A percentile compares a stretch with the other conserved stretches of the same genome.
These are phyloP conservation scores for Anisodus acutangulus DNA, from an alignment of 257 asterid genomes.

Conservation along the genomic window DNA sequence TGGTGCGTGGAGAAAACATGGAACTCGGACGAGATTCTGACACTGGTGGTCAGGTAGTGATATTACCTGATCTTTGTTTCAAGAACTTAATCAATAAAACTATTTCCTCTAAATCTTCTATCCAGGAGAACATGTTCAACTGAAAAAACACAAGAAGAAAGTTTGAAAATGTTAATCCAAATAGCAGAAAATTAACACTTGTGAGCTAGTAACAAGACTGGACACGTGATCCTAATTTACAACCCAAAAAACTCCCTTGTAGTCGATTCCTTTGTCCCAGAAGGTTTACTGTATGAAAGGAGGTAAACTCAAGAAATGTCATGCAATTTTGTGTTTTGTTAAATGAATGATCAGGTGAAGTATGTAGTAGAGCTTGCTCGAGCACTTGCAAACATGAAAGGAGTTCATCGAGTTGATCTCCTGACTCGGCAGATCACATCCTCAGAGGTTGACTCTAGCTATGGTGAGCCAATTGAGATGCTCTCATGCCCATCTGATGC, in stretches of 20 bases:
- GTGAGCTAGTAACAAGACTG: slow-evolving; percentile 2
- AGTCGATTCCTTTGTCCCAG: neutral
- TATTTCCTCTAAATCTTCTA: slow-evolving; percentile 4
- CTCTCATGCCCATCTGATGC: slow-evolving; percentile 64
- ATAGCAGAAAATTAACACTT: slow-evolving; percentile 6
- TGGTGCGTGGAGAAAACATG: slow-evolving; percentile 81
- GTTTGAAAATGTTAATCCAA: slow-evolving; percentile 3
- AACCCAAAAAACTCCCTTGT: neutral
- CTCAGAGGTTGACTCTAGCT: slow-evolving; percentile 59
- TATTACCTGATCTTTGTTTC: slow-evolving; percentile 22
- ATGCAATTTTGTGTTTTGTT: neutral
- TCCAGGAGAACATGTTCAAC: slow-evolving; percentile 5
- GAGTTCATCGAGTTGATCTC: slow-evolving; percentile 71
- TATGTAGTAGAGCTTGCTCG: slow-evolving; percentile 72
- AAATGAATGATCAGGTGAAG: slow-evolving; percentile 50
- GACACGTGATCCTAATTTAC: neutral
- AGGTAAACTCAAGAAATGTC: neutral
- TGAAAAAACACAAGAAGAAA: slow-evolving; percentile 1
- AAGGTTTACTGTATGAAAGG: neutral
- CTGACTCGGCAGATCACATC: slow-evolving; percentile 66
- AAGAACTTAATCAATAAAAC: neutral
- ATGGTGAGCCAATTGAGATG: slow-evolving; percentile 76
- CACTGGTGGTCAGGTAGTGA: slow-evolving; percentile 72
- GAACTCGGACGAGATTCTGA: slow-evolving; percentile 81
- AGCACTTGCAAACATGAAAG: slow-evolving; percentile 61